Conservation (phyloP, 2,329 filamentous ascomycete species). For the Septoria linicola region DNA sequence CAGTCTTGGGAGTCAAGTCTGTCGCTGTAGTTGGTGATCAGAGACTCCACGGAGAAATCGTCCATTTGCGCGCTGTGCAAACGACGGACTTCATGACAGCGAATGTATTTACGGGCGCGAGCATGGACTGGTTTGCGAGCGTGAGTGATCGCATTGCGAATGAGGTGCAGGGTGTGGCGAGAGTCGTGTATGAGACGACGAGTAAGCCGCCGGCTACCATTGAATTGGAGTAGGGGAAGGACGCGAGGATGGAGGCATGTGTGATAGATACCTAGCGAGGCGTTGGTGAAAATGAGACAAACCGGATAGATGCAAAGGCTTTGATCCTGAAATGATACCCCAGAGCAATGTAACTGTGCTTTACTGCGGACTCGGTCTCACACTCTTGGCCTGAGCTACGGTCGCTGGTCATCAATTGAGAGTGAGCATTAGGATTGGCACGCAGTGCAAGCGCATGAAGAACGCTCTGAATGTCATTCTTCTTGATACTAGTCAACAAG, state of each 20-base stretch:
- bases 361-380: too few relatives aligned
- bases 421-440: constrained; percentile 80
- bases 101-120: constrained; percentile 64
- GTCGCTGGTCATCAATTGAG: too few relatives aligned
- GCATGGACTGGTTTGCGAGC: constrained; percentile 61
- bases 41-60: constrained; percentile 63
- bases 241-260: too few relatives aligned
- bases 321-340: too few relatives aligned
- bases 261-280: too few relatives aligned
- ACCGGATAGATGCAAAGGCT: too few relatives aligned
- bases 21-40: constrained; percentile 71
- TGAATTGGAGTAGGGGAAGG: constrained; percentile 62
- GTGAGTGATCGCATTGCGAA: constrained; percentile 71
- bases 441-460: constrained; percentile 83
- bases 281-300: too few relatives aligned
- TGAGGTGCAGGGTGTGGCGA: constrained; percentile 69
- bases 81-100: constrained; percentile 74
- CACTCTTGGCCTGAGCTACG: too few relatives aligned
- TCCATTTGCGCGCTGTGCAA: constrained; percentile 61
- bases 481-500: constrained; percentile 87
- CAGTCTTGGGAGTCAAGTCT: constrained; percentile 63
- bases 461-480: constrained; percentile 90
- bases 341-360: too few relatives aligned
- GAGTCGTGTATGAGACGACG: constrained; percentile 69
- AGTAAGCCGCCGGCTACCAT: constrained; percentile 71